phyloP scores from a whole-genome alignment of 768 basidiomycete genomes.

The Lyophyllum shimeji region DNA sequence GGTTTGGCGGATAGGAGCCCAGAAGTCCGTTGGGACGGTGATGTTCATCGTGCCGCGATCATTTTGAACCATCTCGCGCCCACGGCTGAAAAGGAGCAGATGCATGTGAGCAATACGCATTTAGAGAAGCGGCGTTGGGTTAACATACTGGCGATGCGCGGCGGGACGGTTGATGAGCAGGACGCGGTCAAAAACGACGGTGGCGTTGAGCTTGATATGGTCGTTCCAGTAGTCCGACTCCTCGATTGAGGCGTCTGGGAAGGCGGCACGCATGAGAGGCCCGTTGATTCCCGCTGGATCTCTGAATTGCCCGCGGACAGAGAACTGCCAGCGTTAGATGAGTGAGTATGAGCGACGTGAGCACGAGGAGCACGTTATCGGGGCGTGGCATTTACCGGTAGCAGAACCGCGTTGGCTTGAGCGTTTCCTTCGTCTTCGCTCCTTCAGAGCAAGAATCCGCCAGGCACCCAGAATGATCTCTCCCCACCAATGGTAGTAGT shows the following conservation, averaged over 20 bases:
- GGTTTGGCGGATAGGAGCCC: slow-evolving; percentile 32
- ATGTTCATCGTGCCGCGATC: slow-evolving; percentile 34
- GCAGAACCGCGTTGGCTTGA: slow-evolving; percentile 32
- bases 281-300: slow-evolving; percentile 61
- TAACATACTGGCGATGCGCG: slow-evolving; percentile 46
- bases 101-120: not conserved
- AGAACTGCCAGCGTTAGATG: slow-evolving; percentile 17
- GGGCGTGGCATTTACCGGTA: slow-evolving; percentile 28
- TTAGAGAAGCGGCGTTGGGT: slow-evolving; percentile 5
- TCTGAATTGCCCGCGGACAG: slow-evolving; percentile 44
- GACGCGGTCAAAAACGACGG: slow-evolving; percentile 61
- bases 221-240: slow-evolving; percentile 63
- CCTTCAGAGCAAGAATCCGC: slow-evolving; percentile 36
- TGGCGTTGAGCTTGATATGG: slow-evolving; percentile 39
- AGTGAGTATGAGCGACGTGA: not conserved
- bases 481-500: slow-evolving; percentile 49
- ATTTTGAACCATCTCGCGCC: slow-evolving; percentile 32
- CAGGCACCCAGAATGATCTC: slow-evolving; percentile 44
- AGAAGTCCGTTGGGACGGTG: slow-evolving; percentile 27
- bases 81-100: slow-evolving; percentile 20
- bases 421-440: slow-evolving; percentile 15
- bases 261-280: slow-evolving; percentile 63
- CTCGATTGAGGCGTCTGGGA: slow-evolving; percentile 60
- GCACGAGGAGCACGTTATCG: not conserved
- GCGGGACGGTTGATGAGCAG: slow-evolving; percentile 64